Conservation (phyloP, 352 stramenopile species). For the Phytophthora colocasiae region DNA sequence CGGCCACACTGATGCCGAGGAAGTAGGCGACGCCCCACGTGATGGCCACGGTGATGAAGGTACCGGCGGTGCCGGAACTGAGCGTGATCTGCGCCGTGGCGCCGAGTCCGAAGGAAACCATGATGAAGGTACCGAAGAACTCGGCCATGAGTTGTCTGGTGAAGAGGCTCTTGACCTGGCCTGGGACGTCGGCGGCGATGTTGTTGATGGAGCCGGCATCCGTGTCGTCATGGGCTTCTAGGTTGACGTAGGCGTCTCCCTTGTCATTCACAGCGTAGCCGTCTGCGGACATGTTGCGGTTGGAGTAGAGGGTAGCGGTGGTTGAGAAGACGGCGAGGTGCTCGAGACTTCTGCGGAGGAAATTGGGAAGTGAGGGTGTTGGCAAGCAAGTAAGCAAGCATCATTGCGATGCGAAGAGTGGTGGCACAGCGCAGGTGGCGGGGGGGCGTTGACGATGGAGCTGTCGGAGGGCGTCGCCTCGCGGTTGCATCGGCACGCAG, state of each 20-base stretch:
- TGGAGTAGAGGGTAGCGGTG: background rate
- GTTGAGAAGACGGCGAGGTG: background rate
- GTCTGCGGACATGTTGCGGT: conserved; percentile 20
- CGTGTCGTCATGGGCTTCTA: conserved; percentile 25
- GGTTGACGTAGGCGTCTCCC: conserved; percentile 22
- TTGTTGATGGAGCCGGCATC: conserved; percentile 13
- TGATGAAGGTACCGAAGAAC: conserved; percentile 61
- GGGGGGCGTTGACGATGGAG: background rate
- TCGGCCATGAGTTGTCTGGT: conserved; percentile 58
- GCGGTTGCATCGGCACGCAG: conserved; percentile 14
- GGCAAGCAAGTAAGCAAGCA: background rate
- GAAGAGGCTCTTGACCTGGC: conserved; percentile 40
- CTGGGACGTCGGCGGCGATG: conserved; percentile 8
- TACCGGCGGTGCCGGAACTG: conserved; percentile 43
- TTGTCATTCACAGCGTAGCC: conserved; percentile 21
- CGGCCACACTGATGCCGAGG: conserved; percentile 52
- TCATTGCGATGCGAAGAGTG: background rate
- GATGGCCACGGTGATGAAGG: conserved; percentile 60
- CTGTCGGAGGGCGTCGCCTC: background rate
- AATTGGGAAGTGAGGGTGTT: conserved; percentile 5
- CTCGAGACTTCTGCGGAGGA: conserved; percentile 2
- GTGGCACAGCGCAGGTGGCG: background rate
- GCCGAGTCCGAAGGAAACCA: conserved; percentile 54
- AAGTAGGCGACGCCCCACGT: conserved; percentile 66
- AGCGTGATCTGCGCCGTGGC: conserved; percentile 56